Evolutionary conservation across 306 rosid genomes (phyloP).

Genomic region (Sesbania bispinosa): DNA sequence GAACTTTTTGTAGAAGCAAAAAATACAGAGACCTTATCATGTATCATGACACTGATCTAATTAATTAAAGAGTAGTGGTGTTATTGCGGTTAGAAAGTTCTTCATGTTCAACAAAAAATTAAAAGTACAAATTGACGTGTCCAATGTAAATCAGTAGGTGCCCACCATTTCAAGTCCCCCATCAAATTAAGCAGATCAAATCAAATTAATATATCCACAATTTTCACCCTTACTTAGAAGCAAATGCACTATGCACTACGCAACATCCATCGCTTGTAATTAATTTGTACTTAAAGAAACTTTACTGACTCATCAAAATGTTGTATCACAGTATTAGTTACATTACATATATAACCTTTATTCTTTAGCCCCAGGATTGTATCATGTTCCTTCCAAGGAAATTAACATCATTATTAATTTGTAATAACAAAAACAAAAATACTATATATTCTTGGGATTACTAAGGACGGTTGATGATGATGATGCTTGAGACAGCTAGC

Average conservation of each 20-base stretch:
- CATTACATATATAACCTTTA: background rate
- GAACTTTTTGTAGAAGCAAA: no score
- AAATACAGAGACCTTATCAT: background rate
- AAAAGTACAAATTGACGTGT: background rate
- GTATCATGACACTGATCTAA: background rate
- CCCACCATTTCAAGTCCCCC: background rate
- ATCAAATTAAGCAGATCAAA: background rate
- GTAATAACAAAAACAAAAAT: background rate
- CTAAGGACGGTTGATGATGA: no score
- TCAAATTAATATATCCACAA: slow-evolving; percentile 12
- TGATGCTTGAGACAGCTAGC: no score
- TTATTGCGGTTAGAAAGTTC: background rate
- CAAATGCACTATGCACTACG: slow-evolving; percentile 3
- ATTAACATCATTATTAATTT: background rate
- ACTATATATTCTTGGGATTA: background rate
- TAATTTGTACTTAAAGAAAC: background rate
- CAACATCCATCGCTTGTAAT: background rate
- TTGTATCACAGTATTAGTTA: background rate
- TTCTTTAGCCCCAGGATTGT: background rate
- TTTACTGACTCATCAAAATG: background rate
- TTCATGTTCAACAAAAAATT: background rate
- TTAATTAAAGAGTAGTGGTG: background rate
- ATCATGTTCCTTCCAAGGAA: background rate
- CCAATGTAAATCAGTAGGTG: background rate
- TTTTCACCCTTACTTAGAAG: background rate